Conservation (phyloP, 306 rosid genomes). For the Lathyrus aphaca region DNA sequence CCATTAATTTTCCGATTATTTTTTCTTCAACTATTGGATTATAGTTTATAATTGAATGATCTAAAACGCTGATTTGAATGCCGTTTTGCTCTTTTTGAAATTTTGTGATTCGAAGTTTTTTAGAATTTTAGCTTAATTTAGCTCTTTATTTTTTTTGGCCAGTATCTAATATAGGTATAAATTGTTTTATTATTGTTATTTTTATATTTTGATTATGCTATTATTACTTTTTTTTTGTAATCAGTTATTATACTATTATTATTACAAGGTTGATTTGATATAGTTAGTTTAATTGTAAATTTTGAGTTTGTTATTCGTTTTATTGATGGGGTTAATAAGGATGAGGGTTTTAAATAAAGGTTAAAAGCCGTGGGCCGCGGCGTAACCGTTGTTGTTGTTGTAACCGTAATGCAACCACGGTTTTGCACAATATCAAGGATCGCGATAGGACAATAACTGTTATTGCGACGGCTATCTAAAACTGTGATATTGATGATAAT, state of each 20-base stretch:
- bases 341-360: neutral
- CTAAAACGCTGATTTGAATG: conserved; percentile 34
- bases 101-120: conserved; percentile 13
- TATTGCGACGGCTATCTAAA: neutral
- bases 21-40: neutral
- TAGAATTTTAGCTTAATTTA: conserved; percentile 16
- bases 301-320: conserved; percentile 27
- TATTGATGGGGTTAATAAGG: conserved; percentile 42
- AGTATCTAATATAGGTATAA: conserved; percentile 6
- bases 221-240: neutral
- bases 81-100: conserved; percentile 4
- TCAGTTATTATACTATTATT: neutral
- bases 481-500: neutral
- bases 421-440: neutral
- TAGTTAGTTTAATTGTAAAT: conserved; percentile 30
- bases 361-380: neutral
- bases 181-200: conserved; percentile 6
- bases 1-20: conserved; percentile 2
- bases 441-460: neutral
- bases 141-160: conserved; percentile 21
- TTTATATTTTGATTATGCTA: neutral
- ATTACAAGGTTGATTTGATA: conserved; percentile 47
- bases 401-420: neutral
- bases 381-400: neutral
- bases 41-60: conserved; percentile 13